A percentile compares a stretch with the other conserved stretches of the same genome.
phyloP scores from a whole-genome alignment of 2,329 filamentous ascomycete genomes.

The Myriosclerotinia duriaeana region DNA sequence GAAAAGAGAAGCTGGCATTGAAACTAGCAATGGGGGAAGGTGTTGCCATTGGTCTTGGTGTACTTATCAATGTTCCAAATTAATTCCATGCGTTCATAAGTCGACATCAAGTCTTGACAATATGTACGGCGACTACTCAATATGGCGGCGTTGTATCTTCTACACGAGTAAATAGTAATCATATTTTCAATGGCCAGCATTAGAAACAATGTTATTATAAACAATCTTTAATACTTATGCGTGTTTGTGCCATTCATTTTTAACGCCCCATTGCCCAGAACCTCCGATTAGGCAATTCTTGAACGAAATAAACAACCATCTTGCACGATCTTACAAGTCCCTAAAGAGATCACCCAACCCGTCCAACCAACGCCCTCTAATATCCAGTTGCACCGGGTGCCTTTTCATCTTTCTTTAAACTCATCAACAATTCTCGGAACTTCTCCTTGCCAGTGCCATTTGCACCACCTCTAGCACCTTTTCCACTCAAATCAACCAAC shows the following conservation, averaged over 20 bases:
- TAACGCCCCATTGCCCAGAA: conserved; percentile 39
- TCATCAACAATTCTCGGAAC: conserved; percentile 86
- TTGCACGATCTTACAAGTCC: conserved; percentile 38
- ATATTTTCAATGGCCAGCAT: conserved; percentile 2
- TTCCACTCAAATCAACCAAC: conserved; percentile 94
- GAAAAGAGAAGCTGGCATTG: neutral
- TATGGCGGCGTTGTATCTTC: neutral
- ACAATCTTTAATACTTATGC: conserved; percentile 14
- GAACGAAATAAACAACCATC: conserved; percentile 33
- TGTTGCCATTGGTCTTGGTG: no score
- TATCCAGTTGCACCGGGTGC: conserved; percentile 66
- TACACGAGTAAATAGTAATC: conserved; percentile 17
- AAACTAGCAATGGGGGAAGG: neutral
- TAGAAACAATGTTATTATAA: conserved; percentile 18
- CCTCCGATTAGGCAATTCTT: conserved; percentile 32
- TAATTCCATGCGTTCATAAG: no score
- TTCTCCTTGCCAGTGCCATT: conserved; percentile 92
- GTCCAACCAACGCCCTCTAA: conserved; percentile 41
- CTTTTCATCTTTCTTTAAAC: conserved; percentile 90
- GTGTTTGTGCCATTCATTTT: conserved; percentile 39
- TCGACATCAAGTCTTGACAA: no score
- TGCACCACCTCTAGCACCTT: conserved; percentile 82
- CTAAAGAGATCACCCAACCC: conserved; percentile 23
- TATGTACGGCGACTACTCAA: no score
- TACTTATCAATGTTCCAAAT: no score